Evolutionary conservation across 2,329 filamentous ascomycete genomes (phyloP).

Genomic region (Thelonectria rubi): DNA sequence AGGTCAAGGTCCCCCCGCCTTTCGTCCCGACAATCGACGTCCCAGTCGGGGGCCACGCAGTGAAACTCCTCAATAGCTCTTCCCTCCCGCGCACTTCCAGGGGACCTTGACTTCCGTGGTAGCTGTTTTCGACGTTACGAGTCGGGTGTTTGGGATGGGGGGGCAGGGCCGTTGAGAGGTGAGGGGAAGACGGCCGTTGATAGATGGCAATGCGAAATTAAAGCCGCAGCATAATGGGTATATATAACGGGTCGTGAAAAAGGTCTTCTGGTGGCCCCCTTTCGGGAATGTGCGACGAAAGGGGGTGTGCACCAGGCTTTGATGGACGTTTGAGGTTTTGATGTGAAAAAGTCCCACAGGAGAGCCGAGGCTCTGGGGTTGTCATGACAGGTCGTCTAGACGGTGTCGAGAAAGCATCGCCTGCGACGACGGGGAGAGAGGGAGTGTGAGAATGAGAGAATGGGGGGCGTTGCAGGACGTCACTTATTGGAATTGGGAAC

Average conservation of each 20-base stretch:
- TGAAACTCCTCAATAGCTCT: slow-evolving; percentile 13
- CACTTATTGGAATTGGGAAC: slow-evolving; percentile 49
- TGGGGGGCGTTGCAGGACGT: background rate
- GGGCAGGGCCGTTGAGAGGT: slow-evolving; percentile 16
- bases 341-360: slow-evolving; percentile 24
- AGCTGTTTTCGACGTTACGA: slow-evolving; percentile 25
- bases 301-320: slow-evolving; percentile 30
- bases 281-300: slow-evolving; percentile 28
- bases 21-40: slow-evolving; percentile 9
- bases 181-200: slow-evolving; percentile 34
- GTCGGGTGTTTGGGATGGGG: slow-evolving; percentile 6
- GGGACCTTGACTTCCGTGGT: slow-evolving; percentile 36
- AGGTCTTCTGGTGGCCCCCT: slow-evolving; percentile 30
- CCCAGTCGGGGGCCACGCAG: slow-evolving; percentile 25
- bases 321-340: slow-evolving; percentile 34
- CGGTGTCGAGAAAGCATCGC: slow-evolving; percentile 39
- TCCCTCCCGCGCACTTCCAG: slow-evolving; percentile 20
- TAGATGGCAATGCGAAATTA: slow-evolving; percentile 42
- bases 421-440: slow-evolving; percentile 35
- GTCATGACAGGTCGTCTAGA: slow-evolving; percentile 42
- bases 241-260: slow-evolving; percentile 44
- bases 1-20: slow-evolving; percentile 36
- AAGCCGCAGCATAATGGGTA: slow-evolving; percentile 45
- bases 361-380: slow-evolving; percentile 31
- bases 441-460: slow-evolving; percentile 19